Evolutionary conservation across 2,329 filamentous ascomycete genomes (phyloP), one percentile per base, ranked within the genome.

Genomic region (Aspergillus sp.): DNA sequence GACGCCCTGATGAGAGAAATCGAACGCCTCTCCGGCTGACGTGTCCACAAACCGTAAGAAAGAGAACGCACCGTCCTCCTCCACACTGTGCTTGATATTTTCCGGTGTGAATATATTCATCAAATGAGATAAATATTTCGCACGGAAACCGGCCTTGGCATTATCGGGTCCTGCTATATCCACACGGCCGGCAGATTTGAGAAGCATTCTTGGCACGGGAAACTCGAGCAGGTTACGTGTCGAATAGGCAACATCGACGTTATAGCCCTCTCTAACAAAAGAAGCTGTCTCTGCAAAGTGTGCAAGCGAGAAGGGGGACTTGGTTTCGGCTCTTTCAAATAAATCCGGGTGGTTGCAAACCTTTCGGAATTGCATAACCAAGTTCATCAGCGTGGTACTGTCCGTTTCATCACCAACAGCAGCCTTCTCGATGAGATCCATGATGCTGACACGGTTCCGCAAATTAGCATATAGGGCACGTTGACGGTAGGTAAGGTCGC

Each of bases 351-450:
- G 95, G 71, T 99, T 99, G 80, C 95, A 99, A 57, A 99, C 95
- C 78, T 99, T 99, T 68, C 95, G 87, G 84, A 99, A 99, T 77
- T 99, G 95, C 95, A 99, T 99, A 62, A 99, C 95, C 64, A 99
- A 82, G 75, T 99, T 99, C 95, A 99, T 98, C 68, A 99, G 78
- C 1, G 93, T 98, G 41, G 93, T 93, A 37, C 91, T 96, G 71
- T 98, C 95, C 67, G 93, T 88, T 50, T 98, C 95, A 68, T 97
- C 93, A 37, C 95, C 95, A 66, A 95, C 84, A 2, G 93, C 93
- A 1, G 91, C 92, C 82, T 97, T 98, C 75, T 99, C 95, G 55
- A 99, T 96, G 17, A 99, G 86, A 72, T 99, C 95, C 87, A 98
- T 95, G 66, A 99, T 92, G 75, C 92, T 98, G 77, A 99, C 97